phyloP scores from a whole-genome alignment of 176 grass and related monocot species.

The Pontederia paniculata region DNA sequence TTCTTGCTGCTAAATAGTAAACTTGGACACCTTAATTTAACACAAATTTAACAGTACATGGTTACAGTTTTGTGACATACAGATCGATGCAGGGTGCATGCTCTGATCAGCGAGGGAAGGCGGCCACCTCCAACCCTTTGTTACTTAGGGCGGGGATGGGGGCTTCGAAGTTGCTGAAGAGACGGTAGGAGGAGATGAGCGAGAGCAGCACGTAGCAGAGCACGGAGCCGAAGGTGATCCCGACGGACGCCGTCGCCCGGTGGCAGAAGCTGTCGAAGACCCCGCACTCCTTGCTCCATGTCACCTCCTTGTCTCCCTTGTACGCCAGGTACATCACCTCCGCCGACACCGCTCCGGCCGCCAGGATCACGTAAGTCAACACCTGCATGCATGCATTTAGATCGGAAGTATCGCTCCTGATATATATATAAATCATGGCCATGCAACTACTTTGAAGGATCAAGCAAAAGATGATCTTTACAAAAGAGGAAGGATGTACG shows the following conservation, averaged over 20 bases:
- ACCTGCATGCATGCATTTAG: slow-evolving; percentile 33
- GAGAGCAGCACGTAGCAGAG: slow-evolving; percentile 70
- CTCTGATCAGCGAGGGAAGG: slow-evolving; percentile 45
- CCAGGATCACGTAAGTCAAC: slow-evolving; percentile 67
- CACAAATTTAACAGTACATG: too few relatives aligned
- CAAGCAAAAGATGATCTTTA: too few relatives aligned
- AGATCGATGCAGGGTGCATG: not conserved
- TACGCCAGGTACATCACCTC: slow-evolving; percentile 85
- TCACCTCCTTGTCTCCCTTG: slow-evolving; percentile 75
- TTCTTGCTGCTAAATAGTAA: too few relatives aligned
- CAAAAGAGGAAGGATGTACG: too few relatives aligned
- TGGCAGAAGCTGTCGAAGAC: slow-evolving; percentile 61
- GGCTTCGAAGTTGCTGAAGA: slow-evolving; percentile 70
- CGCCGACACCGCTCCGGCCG: slow-evolving; percentile 57
- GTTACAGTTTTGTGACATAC: too few relatives aligned
- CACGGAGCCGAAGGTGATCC: slow-evolving; percentile 69
- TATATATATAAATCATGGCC: too few relatives aligned
- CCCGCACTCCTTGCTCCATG: slow-evolving; percentile 76
- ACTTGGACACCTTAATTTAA: too few relatives aligned
- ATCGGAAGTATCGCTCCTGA: too few relatives aligned
- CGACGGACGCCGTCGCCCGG: slow-evolving; percentile 51
- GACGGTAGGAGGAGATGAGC: slow-evolving; percentile 76
- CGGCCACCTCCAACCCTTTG: slow-evolving; percentile 56
- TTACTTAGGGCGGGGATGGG: slow-evolving; percentile 30
- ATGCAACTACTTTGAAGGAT: too few relatives aligned